Percentiles rank a stretch among this genome's conserved stretches.
Conservation (phyloP, 1,284 basidiomycete species). For the Phylloboletellus chloephorus region DNA sequence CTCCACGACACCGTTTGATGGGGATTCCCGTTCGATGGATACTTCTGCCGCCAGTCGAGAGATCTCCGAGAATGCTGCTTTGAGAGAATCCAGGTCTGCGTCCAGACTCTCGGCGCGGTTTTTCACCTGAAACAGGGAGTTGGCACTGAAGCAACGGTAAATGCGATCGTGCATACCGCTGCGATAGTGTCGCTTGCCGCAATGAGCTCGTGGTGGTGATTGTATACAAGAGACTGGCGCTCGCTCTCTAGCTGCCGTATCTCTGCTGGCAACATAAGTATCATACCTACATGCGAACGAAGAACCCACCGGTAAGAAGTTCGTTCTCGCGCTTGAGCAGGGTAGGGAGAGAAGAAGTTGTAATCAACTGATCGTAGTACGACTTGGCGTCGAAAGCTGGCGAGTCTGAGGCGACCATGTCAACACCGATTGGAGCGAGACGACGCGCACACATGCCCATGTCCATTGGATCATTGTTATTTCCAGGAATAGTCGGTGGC, state of each 20-base stretch:
- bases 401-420: constrained; percentile 49
- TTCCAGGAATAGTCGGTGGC: constrained; percentile 53
- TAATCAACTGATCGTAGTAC: constrained; percentile 81
- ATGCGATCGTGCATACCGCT: constrained; percentile 49
- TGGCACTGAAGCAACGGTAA: neutral
- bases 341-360: constrained; percentile 65
- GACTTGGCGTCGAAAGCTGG: constrained; percentile 73
- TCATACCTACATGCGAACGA: constrained; percentile 6
- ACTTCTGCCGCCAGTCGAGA: constrained; percentile 72
- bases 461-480: constrained; percentile 70
- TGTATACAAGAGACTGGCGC: constrained; percentile 86
- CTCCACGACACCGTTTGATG: constrained; percentile 1
- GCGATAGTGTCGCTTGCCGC: constrained; percentile 88
- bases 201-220: constrained; percentile 91
- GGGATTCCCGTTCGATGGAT: constrained; percentile 38
- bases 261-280: constrained; percentile 42
- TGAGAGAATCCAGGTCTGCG: constrained; percentile 72
- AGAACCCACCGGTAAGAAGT: constrained; percentile 52
- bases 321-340: constrained; percentile 77
- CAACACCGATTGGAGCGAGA: constrained; percentile 2
- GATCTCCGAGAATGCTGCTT: constrained; percentile 78
- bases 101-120: constrained; percentile 77
- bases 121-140: constrained; percentile 60
- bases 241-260: constrained; percentile 85
- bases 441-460: constrained; percentile 43